Percentiles rank a stretch among this genome's conserved stretches.
Conservation (phyloP, 768 basidiomycete species). For the Tricholoma bakamatsutake region DNA sequence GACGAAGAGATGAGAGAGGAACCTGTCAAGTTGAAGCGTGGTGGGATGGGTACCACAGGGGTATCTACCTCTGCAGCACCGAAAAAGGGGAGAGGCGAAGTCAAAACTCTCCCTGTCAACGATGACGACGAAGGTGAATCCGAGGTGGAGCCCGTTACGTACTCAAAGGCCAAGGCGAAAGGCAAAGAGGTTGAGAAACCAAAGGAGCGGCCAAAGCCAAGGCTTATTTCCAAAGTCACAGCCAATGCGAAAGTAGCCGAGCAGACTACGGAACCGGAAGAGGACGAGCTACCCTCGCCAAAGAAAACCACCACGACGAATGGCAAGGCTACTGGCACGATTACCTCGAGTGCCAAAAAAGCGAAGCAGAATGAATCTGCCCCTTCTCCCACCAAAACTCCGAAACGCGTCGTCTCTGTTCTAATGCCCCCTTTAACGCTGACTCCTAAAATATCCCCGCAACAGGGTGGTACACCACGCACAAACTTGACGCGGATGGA, state of each 20-base stretch:
- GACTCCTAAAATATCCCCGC: conserved; percentile 8
- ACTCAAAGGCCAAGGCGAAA: conserved; percentile 10
- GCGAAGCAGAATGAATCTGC: neutral
- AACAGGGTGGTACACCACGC: neutral
- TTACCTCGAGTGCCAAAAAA: neutral
- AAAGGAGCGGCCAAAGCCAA: conserved; percentile 9
- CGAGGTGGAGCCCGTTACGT: conserved; percentile 2
- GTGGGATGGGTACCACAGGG: neutral
- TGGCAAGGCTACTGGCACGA: neutral
- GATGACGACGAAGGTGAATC: conserved; percentile 14
- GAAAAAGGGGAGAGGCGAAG: conserved; percentile 9
- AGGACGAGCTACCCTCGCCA: conserved; percentile 4
- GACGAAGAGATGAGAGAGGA: conserved; percentile 9
- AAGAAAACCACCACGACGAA: neutral
- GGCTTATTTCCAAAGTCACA: neutral
- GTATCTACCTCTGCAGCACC: neutral
- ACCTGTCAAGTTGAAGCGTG: neutral
- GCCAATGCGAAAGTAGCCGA: conserved; percentile 1
- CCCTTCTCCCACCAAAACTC: conserved; percentile 9
- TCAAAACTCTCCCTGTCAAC: neutral
- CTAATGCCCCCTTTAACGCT: conserved; percentile 12
- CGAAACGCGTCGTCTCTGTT: conserved; percentile 15
- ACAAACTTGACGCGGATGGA: conserved; percentile 14
- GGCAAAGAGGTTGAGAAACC: conserved; percentile 8
- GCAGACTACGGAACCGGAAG: conserved; percentile 5